Conservation (phyloP, 1,284 basidiomycete species). For the Tilletia horrida region DNA sequence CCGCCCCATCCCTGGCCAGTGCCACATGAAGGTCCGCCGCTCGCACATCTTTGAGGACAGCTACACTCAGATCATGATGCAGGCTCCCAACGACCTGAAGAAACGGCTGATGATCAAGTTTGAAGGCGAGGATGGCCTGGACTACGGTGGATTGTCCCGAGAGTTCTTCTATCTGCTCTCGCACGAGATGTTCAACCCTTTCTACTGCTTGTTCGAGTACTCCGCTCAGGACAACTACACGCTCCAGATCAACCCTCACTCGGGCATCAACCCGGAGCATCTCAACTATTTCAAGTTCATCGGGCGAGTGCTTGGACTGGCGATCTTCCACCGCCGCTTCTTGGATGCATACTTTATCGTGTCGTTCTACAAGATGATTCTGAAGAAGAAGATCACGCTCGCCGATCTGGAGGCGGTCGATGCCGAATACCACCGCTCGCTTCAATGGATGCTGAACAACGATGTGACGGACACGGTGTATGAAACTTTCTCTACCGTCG, state of each 20-base stretch:
- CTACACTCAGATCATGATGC: conserved; percentile 91
- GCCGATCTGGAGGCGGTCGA: conserved; percentile 53
- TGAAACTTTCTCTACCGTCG: conserved; percentile 62
- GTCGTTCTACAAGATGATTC: conserved; percentile 96
- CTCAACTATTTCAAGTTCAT: conserved; percentile 99
- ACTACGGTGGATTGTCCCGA: conserved; percentile 96
- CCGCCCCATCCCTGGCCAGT: conserved; percentile 75
- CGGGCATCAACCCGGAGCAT: conserved; percentile 96
- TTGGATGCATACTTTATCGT: conserved; percentile 98
- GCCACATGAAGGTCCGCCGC: conserved; percentile 90
- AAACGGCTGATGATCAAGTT: conserved; percentile 98
- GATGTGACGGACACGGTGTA: conserved; percentile 52
- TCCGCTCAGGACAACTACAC: conserved; percentile 99
- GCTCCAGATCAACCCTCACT: conserved; percentile 94
- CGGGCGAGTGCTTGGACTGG: conserved; percentile 85
- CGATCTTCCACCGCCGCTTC: conserved; percentile 98
- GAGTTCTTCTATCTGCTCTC: conserved; percentile 99
- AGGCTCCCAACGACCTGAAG: conserved; percentile 90
- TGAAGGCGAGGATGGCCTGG: conserved; percentile 94
- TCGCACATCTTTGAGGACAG: conserved; percentile 94
- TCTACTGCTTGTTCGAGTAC: conserved; percentile 98
- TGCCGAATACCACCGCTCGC: conserved; percentile 70
- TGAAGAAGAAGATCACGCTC: conserved; percentile 55
- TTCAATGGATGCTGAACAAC: conserved; percentile 79
- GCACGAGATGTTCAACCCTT: conserved; percentile 72